Conservation (phyloP, 2,329 filamentous ascomycete genomes). For the Hypomyces rosellus region DNA sequence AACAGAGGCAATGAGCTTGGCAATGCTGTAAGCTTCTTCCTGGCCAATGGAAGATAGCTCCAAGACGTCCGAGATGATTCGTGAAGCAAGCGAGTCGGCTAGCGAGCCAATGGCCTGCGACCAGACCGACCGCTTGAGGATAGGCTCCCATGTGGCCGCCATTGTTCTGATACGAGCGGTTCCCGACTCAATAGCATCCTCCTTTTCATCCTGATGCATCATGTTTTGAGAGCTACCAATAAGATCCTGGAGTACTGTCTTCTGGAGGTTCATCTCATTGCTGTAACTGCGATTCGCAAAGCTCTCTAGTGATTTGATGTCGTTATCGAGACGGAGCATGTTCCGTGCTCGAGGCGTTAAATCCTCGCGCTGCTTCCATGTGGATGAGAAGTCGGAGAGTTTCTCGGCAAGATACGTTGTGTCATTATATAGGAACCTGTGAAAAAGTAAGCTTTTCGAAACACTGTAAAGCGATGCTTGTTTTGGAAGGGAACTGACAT, state of each 20-base stretch:
- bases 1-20: slow-evolving; percentile 51
- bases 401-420: slow-evolving; percentile 56
- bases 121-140: slow-evolving; percentile 56
- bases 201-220: slow-evolving; percentile 50
- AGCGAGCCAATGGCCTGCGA: slow-evolving; percentile 56
- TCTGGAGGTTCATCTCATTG: slow-evolving; percentile 54
- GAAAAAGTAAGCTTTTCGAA: background rate
- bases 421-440: slow-evolving; percentile 62
- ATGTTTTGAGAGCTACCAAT: slow-evolving; percentile 56
- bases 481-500: slow-evolving; percentile 42
- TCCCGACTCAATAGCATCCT: slow-evolving; percentile 47
- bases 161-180: slow-evolving; percentile 46
- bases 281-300: slow-evolving; percentile 58
- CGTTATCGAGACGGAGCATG: slow-evolving; percentile 54
- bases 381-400: slow-evolving; percentile 40
- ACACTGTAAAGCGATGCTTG: background rate
- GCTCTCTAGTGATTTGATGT: slow-evolving; percentile 51
- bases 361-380: slow-evolving; percentile 50
- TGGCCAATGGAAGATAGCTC: slow-evolving; percentile 56
- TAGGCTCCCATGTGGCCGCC: slow-evolving; percentile 50
- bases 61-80: slow-evolving; percentile 55
- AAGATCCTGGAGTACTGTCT: slow-evolving; percentile 55
- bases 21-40: slow-evolving; percentile 57
- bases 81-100: slow-evolving; percentile 51
- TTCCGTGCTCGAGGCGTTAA: slow-evolving; percentile 43